phyloP scores from a whole-genome alignment of 176 grass and related monocot species.

The Musa beccarii region DNA sequence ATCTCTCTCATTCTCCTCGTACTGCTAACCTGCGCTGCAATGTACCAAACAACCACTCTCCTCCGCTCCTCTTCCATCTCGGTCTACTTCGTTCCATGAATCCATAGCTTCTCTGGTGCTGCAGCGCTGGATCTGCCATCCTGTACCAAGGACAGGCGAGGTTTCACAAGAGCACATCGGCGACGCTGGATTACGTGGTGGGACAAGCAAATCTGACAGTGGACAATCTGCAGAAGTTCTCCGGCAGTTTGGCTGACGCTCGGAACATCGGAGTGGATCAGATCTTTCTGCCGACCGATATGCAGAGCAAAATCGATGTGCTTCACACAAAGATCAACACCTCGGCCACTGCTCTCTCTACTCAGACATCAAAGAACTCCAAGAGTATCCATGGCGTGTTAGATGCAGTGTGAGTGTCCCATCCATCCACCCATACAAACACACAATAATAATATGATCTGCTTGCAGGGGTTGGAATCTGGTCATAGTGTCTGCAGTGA shows the following conservation, averaged over 20 bases:
- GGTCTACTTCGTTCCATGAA: too few species aligned
- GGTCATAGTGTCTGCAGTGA: constrained; percentile 61
- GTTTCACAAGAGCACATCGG: constrained; percentile 64
- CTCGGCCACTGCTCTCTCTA: constrained; percentile 43
- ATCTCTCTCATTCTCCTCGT: constrained; percentile 70
- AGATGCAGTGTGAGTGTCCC: constrained; percentile 45
- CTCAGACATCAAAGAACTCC: constrained; percentile 56
- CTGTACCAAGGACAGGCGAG: constrained; percentile 73
- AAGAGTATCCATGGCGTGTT: constrained; percentile 46
- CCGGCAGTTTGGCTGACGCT: constrained; percentile 71
- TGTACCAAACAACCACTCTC: constrained; percentile 30
- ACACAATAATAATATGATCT: too few species aligned
- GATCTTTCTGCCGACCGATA: constrained; percentile 35
- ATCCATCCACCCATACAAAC: too few species aligned
- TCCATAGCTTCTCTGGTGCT: too few species aligned
- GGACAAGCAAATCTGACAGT: constrained; percentile 68
- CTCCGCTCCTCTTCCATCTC: too few species aligned
- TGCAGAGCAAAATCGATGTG: constrained; percentile 49
- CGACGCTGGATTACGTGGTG: constrained; percentile 68
- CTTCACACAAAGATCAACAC: constrained; percentile 64
- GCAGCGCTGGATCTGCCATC: constrained; percentile 52
- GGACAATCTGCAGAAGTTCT: constrained; percentile 75
- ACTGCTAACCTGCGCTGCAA: constrained; percentile 71
- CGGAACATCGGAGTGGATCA: constrained; percentile 49
- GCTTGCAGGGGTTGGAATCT: constrained; percentile 51